phyloP scores from a whole-genome alignment of 2,329 filamentous ascomycete species.

The Claviceps cyperi region DNA sequence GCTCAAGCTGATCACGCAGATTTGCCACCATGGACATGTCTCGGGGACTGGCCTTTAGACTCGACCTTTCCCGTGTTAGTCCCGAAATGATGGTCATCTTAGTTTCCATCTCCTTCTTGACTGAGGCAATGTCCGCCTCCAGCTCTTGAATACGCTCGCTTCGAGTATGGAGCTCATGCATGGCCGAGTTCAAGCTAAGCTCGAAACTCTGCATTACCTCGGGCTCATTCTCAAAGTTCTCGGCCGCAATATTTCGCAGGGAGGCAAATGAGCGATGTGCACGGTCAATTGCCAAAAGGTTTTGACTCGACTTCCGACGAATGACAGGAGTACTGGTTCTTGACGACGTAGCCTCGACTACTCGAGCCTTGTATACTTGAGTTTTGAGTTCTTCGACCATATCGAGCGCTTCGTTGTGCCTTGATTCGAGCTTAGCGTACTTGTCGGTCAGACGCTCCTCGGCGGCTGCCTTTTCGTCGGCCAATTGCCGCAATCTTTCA shows the following conservation, averaged over 20 bases:
- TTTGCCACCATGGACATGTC: conserved; percentile 84
- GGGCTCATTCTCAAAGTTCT: conserved; percentile 69
- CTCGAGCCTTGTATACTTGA: conserved; percentile 66
- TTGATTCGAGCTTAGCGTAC: conserved; percentile 69
- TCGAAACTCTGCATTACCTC: conserved; percentile 89
- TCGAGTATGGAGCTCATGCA: conserved; percentile 77
- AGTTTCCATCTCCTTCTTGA: conserved; percentile 91
- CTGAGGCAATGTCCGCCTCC: conserved; percentile 66
- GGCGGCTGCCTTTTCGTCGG: conserved; percentile 62
- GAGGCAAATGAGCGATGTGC: conserved; percentile 84
- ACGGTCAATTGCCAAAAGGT: conserved; percentile 72
- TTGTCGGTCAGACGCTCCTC: conserved; percentile 60
- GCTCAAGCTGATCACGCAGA: conserved; percentile 75
- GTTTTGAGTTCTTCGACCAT: conserved; percentile 85
- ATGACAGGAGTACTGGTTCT: conserved; percentile 62
- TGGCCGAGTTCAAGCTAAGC: conserved; percentile 75
- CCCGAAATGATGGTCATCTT: conserved; percentile 96
- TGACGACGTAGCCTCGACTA: conserved; percentile 43
- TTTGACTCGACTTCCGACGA: conserved; percentile 85
- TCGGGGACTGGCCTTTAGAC: conserved; percentile 68
- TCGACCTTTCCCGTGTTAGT: conserved; percentile 81
- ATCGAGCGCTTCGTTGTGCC: conserved; percentile 69
- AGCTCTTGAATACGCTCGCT: conserved; percentile 84
- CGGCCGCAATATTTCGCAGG: conserved; percentile 72
- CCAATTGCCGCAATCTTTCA: conserved; percentile 52